Conservation (phyloP, 2,329 filamentous ascomycete genomes). For the Talaromyces sp. region DNA sequence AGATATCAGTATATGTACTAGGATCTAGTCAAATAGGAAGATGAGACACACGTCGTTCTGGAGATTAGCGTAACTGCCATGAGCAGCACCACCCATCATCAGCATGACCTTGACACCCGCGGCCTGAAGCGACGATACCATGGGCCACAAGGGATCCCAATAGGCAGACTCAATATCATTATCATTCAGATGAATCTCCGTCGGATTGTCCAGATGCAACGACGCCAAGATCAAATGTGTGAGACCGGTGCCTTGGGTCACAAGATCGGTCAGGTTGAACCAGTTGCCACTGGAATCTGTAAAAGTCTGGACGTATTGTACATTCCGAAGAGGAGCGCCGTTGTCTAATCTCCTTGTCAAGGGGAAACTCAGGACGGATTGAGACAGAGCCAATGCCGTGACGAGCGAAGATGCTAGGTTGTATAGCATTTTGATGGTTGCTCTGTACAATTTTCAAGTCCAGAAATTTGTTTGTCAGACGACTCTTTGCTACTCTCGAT, state of each 20-base stretch:
- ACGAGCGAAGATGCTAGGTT: neutral
- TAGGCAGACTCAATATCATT: constrained; percentile 32
- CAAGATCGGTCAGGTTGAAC: constrained; percentile 50
- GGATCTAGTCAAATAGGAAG: neutral
- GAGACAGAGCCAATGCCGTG: neutral
- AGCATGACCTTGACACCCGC: constrained; percentile 51
- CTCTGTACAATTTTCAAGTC: neutral
- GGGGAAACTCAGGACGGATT: neutral
- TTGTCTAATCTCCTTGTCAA: constrained; percentile 2
- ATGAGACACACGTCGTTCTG: constrained; percentile 25
- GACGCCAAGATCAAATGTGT: constrained; percentile 54
- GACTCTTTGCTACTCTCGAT: no score
- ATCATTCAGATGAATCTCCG: constrained; percentile 53
- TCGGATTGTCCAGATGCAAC: constrained; percentile 47
- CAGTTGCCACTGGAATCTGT: constrained; percentile 23
- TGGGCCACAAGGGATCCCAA: constrained; percentile 42
- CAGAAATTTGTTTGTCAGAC: neutral
- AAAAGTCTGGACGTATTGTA: constrained; percentile 28
- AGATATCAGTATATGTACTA: neutral
- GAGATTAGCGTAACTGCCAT: constrained; percentile 44
- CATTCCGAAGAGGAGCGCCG: constrained; percentile 19
- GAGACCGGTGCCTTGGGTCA: constrained; percentile 32
- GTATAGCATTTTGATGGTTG: neutral
- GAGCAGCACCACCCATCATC: constrained; percentile 54
- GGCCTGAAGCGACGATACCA: constrained; percentile 48